A percentile compares a stretch with the other conserved stretches of the same genome.
phyloP scores from a whole-genome alignment of 768 basidiomycete genomes.

The Chlorophyllum brunneum region DNA sequence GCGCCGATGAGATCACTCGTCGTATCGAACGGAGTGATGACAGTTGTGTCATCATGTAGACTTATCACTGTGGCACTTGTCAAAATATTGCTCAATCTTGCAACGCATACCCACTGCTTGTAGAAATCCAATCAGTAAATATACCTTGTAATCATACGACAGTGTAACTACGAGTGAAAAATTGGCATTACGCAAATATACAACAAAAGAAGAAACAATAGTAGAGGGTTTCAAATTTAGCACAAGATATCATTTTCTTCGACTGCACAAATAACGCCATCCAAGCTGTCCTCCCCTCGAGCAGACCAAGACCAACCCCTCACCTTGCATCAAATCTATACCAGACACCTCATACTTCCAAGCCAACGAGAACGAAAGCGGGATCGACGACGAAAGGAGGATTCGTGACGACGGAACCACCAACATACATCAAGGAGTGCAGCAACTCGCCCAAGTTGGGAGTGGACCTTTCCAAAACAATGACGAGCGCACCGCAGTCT shows the following conservation, averaged over 20 bases:
- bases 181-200: no score
- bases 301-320: not conserved
- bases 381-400: conserved; percentile 74
- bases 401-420: conserved; percentile 79
- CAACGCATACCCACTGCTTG: no score
- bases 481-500: conserved; percentile 72
- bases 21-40: conserved; percentile 50
- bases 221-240: no score
- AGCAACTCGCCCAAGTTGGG: conserved; percentile 69
- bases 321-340: no score
- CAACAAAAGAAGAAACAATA: no score
- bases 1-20: conserved; percentile 54
- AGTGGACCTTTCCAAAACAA: conserved; percentile 73
- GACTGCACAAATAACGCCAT: no score
- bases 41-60: conserved; percentile 70
- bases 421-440: conserved; percentile 91
- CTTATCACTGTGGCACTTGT: no score
- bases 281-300: not conserved
- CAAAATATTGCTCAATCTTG: not conserved
- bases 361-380: conserved; percentile 78
- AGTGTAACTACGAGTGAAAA: no score
- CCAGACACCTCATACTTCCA: conserved; percentile 57
- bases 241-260: no score
- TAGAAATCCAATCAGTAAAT: no score
- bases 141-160: no score